A percentile compares a stretch with the other conserved stretches of the same genome.
phyloP scores from a whole-genome alignment of 495 filamentous ascomycete species.

The Penicillium daleae region DNA sequence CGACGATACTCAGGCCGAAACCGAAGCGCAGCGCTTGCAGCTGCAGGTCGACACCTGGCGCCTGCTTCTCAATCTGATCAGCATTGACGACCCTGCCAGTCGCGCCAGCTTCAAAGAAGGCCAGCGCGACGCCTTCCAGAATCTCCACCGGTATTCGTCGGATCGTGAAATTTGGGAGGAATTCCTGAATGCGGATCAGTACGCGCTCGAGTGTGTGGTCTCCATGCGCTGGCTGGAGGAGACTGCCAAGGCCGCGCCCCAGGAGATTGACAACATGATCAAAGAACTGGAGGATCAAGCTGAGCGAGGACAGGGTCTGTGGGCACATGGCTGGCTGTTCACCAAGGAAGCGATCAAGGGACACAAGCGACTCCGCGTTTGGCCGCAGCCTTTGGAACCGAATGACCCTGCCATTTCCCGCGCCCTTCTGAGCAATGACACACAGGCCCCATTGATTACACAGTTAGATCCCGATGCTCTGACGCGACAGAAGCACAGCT shows the following conservation, averaged over 20 bases:
- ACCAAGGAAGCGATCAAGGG: slow-evolving; percentile 88
- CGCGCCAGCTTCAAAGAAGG: slow-evolving; percentile 40
- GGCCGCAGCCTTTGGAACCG: slow-evolving; percentile 66
- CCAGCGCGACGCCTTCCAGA: slow-evolving; percentile 45
- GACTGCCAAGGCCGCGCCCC: slow-evolving; percentile 63
- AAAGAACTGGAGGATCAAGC: slow-evolving; percentile 64
- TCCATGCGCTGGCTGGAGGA: slow-evolving; percentile 83
- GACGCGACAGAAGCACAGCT: slow-evolving; percentile 69
- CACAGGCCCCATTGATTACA: slow-evolving; percentile 72
- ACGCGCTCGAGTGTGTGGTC: slow-evolving; percentile 73
- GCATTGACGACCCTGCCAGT: slow-evolving; percentile 50
- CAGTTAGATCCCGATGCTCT: slow-evolving; percentile 92
- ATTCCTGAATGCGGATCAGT: slow-evolving; percentile 65
- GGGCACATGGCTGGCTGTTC: slow-evolving; percentile 88
- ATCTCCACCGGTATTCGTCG: slow-evolving; percentile 60
- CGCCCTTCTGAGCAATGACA: slow-evolving; percentile 58
- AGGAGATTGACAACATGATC: slow-evolving; percentile 75
- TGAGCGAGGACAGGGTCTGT: slow-evolving; percentile 66
- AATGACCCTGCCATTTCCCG: slow-evolving; percentile 57
- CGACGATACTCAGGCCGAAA: slow-evolving; percentile 42
- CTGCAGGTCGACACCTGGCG: slow-evolving; percentile 87
- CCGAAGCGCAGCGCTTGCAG: slow-evolving; percentile 67
- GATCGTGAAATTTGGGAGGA: slow-evolving; percentile 66
- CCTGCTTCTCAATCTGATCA: slow-evolving; percentile 68
- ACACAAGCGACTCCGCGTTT: slow-evolving; percentile 73